phyloP scores from a whole-genome alignment of 2,329 filamentous ascomycete species.

The Sporothrix curviconia region DNA sequence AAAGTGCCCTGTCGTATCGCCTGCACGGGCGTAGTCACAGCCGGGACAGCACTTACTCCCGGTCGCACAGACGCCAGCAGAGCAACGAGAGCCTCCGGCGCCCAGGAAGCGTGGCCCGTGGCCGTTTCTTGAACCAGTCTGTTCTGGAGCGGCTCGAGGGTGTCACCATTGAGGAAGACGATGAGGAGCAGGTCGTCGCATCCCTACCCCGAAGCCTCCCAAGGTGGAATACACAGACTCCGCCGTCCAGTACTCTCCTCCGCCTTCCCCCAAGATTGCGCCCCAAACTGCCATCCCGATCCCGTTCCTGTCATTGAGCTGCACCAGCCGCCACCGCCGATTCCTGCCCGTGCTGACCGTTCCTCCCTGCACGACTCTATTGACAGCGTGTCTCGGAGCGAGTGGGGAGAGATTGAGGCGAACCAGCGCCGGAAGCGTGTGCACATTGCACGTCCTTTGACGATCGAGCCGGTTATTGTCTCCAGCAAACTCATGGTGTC shows the following conservation, averaged over 20 bases:
- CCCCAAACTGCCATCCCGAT: constrained; percentile 24
- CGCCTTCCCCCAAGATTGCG: constrained; percentile 58
- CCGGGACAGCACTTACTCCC: constrained; percentile 48
- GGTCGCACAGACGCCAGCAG: constrained; percentile 47
- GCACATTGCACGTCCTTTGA: constrained; percentile 43
- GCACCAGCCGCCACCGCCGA: constrained; percentile 23
- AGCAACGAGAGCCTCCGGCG: constrained; percentile 54
- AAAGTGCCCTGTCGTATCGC: constrained; percentile 50
- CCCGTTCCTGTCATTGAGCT: neutral
- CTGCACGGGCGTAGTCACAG: constrained; percentile 49
- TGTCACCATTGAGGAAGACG: constrained; percentile 44
- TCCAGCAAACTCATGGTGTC: constrained; percentile 54
- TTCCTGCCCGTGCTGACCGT: constrained; percentile 29
- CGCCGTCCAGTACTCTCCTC: constrained; percentile 79
- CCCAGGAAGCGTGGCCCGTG: constrained; percentile 48
- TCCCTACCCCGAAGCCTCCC: constrained; percentile 16
- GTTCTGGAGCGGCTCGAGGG: constrained; percentile 52
- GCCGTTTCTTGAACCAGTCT: constrained; percentile 47
- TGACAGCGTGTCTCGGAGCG: constrained; percentile 40
- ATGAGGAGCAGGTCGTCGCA: constrained; percentile 26
- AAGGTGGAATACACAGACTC: constrained; percentile 61
- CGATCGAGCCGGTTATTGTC: constrained; percentile 39
- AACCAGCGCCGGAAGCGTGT: constrained; percentile 69
- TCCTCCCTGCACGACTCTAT: constrained; percentile 23
- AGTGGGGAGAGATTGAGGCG: constrained; percentile 57